These are phyloP conservation scores for Corynespora cassiicola DNA, from an alignment of 2,329 filamentous ascomycete species.

Conservation along the genomic window DNA sequence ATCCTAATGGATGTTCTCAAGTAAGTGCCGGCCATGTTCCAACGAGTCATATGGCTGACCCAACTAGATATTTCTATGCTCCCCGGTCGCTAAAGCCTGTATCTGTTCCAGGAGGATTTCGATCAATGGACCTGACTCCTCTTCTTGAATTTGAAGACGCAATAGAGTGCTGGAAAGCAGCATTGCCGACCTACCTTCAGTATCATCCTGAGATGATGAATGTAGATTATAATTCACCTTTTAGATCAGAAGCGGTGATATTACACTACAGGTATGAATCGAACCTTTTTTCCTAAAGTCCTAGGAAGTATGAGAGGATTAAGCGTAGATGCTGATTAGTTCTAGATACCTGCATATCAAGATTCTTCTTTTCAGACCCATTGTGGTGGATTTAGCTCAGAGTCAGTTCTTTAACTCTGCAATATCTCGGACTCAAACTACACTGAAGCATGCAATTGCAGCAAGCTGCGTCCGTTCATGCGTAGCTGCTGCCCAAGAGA, in stretches of 20 bases:
- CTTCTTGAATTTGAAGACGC: constrained; percentile 1
- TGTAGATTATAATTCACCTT: too few relatives aligned
- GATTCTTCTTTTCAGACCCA: constrained; percentile 8
- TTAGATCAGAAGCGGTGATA: constrained; percentile 2
- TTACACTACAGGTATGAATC: constrained; percentile 3
- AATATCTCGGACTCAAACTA: constrained; percentile 1
- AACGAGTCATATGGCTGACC: too few relatives aligned
- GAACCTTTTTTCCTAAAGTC: too few relatives aligned
- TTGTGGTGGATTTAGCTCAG: constrained; percentile 2
- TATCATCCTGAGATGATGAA: constrained; percentile 1
- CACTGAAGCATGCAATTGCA: constrained; percentile 3
- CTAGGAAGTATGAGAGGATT: too few relatives aligned
- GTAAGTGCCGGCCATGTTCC: neutral
- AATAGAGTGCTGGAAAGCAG: neutral
- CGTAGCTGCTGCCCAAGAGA: constrained; percentile 6
- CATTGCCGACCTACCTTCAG: constrained; percentile 1
- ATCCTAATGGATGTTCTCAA: constrained; percentile 8
- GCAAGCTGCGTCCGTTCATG: constrained; percentile 5
- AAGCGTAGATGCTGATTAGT: too few relatives aligned
- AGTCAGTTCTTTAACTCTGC: neutral
- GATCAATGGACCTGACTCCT: too few relatives aligned
- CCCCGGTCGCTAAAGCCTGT: too few relatives aligned
- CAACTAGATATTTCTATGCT: too few relatives aligned
- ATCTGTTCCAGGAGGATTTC: too few relatives aligned
- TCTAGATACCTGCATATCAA: too few relatives aligned